These are phyloP conservation scores for Solanum phureja DNA, from an alignment of 257 asterid species.

Conservation along the genomic window DNA sequence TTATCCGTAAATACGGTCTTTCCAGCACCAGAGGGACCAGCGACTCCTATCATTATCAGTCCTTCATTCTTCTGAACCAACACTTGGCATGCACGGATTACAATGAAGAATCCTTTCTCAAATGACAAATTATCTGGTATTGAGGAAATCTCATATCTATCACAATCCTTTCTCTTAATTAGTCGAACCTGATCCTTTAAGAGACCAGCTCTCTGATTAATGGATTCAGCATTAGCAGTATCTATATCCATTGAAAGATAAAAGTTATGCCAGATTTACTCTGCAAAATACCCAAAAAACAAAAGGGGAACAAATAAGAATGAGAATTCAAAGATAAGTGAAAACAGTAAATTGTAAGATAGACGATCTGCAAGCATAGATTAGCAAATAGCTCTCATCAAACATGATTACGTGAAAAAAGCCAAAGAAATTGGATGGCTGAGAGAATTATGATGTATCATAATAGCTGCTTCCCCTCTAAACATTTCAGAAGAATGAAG, in stretches of 20 bases:
- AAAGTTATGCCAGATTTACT: slow-evolving; percentile 11
- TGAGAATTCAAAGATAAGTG: not conserved
- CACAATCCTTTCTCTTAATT: slow-evolving; percentile 67
- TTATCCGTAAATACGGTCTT: slow-evolving; percentile 68
- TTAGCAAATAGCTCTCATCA: not conserved
- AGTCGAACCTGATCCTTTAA: slow-evolving; percentile 84
- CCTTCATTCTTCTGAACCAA: slow-evolving; percentile 87
- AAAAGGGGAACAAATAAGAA: not conserved
- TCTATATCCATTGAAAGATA: slow-evolving; percentile 45
- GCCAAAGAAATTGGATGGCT: not conserved
- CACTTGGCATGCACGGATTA: slow-evolving; percentile 81
- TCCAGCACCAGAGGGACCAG: slow-evolving; percentile 99
- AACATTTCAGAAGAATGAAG: not conserved
- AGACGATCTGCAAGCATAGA: not conserved
- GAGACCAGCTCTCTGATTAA: slow-evolving; percentile 56
- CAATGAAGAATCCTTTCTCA: slow-evolving; percentile 94
- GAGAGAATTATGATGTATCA: not conserved
- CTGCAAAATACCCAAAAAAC: slow-evolving; percentile 4
- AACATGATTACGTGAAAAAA: not conserved
- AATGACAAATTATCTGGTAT: slow-evolving; percentile 76
- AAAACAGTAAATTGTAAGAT: not conserved
- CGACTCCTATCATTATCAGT: slow-evolving; percentile 68
- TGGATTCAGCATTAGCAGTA: slow-evolving; percentile 22
- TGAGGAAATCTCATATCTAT: slow-evolving; percentile 64
- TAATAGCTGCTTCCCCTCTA: not conserved